These are phyloP conservation scores for Penstemon eatonii DNA, from an alignment of 257 asterid genomes.

Conservation along the genomic window DNA sequence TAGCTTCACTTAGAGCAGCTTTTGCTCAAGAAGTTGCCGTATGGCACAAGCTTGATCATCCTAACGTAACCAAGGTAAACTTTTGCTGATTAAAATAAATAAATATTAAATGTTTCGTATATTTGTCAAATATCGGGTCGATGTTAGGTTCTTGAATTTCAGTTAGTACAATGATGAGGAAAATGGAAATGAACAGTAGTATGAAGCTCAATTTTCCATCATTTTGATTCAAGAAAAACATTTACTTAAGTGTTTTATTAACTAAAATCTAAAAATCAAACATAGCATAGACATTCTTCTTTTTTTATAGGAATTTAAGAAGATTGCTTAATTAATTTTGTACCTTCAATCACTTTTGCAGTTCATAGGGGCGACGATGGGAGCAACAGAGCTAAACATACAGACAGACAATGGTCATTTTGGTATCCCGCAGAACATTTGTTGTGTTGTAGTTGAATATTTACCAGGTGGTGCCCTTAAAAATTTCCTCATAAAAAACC, in stretches of 20 bases:
- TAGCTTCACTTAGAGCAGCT: constrained; percentile 67
- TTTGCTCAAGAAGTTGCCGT: constrained; percentile 85
- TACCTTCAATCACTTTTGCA: constrained; percentile 32
- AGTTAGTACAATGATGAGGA: too few relatives aligned
- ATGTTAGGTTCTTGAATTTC: too few relatives aligned
- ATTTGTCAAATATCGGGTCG: background rate
- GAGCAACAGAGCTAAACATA: constrained; percentile 53
- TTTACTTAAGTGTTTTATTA: too few relatives aligned
- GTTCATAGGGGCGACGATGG: constrained; percentile 85
- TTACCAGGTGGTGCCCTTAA: constrained; percentile 78
- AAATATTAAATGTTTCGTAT: background rate
- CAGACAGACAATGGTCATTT: constrained; percentile 64
- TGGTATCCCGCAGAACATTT: constrained; percentile 57
- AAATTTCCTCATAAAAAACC: constrained; percentile 70
- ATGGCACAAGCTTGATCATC: constrained; percentile 92
- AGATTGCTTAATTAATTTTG: background rate
- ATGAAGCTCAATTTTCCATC: too few relatives aligned
- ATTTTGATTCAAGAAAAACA: too few relatives aligned
- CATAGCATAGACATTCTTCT: background rate
- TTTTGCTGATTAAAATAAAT: constrained; percentile 2
- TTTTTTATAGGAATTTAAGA: background rate
- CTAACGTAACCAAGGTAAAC: constrained; percentile 82
- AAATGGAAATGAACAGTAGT: too few relatives aligned
- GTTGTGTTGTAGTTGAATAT: constrained; percentile 81
- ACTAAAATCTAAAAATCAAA: too few relatives aligned